A percentile compares a stretch with the other conserved stretches of the same genome.
phyloP scores from a whole-genome alignment of 2,329 filamentous ascomycete species.

The Alternaria hordeiaustralica region DNA sequence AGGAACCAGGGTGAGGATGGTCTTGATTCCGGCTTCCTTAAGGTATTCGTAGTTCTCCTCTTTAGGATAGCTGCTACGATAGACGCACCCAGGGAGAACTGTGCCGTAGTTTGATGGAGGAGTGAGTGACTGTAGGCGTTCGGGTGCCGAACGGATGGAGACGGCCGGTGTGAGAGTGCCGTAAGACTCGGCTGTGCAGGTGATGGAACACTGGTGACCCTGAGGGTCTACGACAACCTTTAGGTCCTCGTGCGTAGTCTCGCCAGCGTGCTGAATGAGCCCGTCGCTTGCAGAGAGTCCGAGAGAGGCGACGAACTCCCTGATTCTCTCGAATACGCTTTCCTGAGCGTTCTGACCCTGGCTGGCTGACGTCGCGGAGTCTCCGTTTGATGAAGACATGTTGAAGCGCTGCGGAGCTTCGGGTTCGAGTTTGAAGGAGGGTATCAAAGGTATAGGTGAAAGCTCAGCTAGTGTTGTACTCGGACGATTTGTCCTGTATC shows the following conservation, averaged over 20 bases:
- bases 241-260: constrained; percentile 43
- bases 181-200: constrained; percentile 18
- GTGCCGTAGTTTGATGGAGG: constrained; percentile 78
- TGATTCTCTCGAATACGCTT: constrained; percentile 27
- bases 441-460: background rate
- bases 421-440: background rate
- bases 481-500: background rate
- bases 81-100: constrained; percentile 74
- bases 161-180: constrained; percentile 22
- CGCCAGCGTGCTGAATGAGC: constrained; percentile 37
- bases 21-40: constrained; percentile 72
- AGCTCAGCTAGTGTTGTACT: background rate
- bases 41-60: constrained; percentile 74
- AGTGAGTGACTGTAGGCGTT: constrained; percentile 47
- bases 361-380: constrained; percentile 3
- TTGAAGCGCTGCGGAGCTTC: constrained; percentile 1
- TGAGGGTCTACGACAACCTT: constrained; percentile 19
- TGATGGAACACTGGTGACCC: constrained; percentile 20
- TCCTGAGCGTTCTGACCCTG: constrained; percentile 11
- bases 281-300: constrained; percentile 29
- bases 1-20: constrained; percentile 70
- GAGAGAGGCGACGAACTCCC: constrained; percentile 27
- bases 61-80: constrained; percentile 81
- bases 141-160: constrained; percentile 27
- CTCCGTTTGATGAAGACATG: constrained; percentile 20